Evolutionary conservation across 805 yeast genomes (phyloP).

Genomic region (Lipomyces mesembrius): DNA sequence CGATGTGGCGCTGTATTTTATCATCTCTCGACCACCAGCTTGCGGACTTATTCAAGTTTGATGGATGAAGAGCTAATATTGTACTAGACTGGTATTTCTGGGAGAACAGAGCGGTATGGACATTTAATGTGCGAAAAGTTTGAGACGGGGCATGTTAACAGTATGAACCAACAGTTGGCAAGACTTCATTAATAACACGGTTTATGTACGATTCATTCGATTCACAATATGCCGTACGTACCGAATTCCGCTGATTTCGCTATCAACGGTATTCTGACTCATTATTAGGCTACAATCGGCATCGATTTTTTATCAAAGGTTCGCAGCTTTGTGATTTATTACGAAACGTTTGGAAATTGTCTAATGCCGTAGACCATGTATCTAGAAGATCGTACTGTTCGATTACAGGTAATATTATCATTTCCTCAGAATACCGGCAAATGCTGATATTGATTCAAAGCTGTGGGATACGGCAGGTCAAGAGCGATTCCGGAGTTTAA

Average conservation of each 20-base stretch:
- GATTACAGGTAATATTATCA: constrained; percentile 62
- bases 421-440: background rate
- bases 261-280: background rate
- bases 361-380: constrained; percentile 67
- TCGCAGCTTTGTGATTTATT: constrained; percentile 22
- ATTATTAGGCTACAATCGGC: constrained; percentile 82
- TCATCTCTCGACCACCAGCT: background rate
- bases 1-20: background rate
- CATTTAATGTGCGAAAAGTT: background rate
- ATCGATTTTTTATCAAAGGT: constrained; percentile 87
- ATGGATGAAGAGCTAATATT: background rate
- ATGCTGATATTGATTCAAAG: constrained; percentile 13
- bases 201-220: constrained; percentile 98
- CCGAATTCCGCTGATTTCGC: background rate
- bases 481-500: constrained; percentile 90
- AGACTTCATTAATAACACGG: constrained; percentile 93
- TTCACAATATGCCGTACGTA: constrained; percentile 73
- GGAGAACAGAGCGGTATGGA: constrained; percentile 89
- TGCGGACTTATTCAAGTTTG: background rate
- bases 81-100: constrained; percentile 78
- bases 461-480: constrained; percentile 92
- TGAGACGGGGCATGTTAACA: background rate
- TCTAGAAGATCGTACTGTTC: constrained; percentile 90
- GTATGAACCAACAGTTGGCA: constrained; percentile 63
- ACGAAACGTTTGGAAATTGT: background rate